These are phyloP conservation scores for Scedosporium aurantiacum DNA, from an alignment of 2,329 filamentous ascomycete genomes.

Conservation along the genomic window DNA sequence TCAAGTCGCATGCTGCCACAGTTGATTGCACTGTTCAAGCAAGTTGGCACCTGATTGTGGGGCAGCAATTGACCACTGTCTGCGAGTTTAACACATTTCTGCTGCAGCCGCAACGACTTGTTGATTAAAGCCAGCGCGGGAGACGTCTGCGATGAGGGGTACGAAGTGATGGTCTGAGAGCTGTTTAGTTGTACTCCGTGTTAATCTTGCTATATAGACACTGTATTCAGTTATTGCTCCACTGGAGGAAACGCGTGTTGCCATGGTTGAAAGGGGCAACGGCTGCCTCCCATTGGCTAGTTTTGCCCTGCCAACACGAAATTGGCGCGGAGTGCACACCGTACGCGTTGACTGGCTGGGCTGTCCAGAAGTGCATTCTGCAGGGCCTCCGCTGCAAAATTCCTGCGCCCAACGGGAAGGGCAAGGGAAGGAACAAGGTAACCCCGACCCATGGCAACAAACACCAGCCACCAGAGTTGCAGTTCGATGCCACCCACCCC, in stretches of 20 bases:
- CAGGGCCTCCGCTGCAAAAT: neutral
- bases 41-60: too few species aligned
- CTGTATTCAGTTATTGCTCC: neutral
- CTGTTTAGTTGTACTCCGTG: neutral
- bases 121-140: too few species aligned
- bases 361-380: neutral
- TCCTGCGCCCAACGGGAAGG: neutral
- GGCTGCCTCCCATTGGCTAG: neutral
- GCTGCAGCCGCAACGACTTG: too few species aligned
- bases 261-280: neutral
- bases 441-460: neutral
- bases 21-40: neutral
- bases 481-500: neutral
- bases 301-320: constrained; percentile 1
- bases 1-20: too few species aligned
- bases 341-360: neutral
- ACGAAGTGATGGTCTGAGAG: too few species aligned
- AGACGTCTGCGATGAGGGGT: neutral
- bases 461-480: constrained; percentile 3
- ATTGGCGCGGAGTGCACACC: neutral
- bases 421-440: neutral
- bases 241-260: neutral
- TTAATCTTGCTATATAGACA: neutral
- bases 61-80: too few species aligned
- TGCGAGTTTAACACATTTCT: neutral